phyloP scores from a whole-genome alignment of 1,284 basidiomycete species.

The Xanthoconium separans region DNA sequence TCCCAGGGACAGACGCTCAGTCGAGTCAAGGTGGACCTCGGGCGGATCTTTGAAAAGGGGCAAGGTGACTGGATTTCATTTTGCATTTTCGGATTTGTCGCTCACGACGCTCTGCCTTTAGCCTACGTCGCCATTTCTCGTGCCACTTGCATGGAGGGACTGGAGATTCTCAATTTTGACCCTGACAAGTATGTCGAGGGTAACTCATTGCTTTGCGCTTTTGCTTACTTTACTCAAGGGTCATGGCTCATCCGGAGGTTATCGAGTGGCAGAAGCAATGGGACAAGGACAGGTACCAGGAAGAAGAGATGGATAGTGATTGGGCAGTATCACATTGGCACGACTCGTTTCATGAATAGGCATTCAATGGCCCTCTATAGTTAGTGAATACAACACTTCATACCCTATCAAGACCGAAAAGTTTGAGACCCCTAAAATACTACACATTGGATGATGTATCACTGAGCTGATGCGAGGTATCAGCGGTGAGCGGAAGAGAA shows the following conservation, averaged over 20 bases:
- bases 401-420: conserved; percentile 6
- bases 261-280: conserved; percentile 29
- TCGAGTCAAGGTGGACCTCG: conserved; percentile 72
- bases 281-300: conserved; percentile 25
- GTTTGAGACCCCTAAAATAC: not conserved
- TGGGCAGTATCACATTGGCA: conserved; percentile 34
- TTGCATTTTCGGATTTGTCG: not conserved
- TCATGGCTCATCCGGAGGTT: conserved; percentile 49
- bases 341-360: conserved; percentile 26
- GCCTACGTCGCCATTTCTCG: conserved; percentile 94
- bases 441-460: conserved; percentile 19
- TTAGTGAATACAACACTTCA: conserved; percentile 7
- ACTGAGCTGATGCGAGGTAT: conserved; percentile 11
- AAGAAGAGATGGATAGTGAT: conserved; percentile 35
- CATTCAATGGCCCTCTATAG: not conserved
- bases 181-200: conserved; percentile 56
- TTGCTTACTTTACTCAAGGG: conserved; percentile 30
- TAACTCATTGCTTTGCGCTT: not conserved
- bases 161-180: conserved; percentile 86
- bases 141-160: conserved; percentile 80
- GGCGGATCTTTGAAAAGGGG: conserved; percentile 76
- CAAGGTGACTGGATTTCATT: conserved; percentile 45
- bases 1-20: conserved; percentile 83
- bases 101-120: conserved; percentile 31
- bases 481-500: conserved; percentile 12